Percentiles rank a stretch among this genome's conserved stretches.
These are phyloP conservation scores for Cadophora sp. DNA, from an alignment of 2,329 filamentous ascomycete genomes.

Conservation along the genomic window DNA sequence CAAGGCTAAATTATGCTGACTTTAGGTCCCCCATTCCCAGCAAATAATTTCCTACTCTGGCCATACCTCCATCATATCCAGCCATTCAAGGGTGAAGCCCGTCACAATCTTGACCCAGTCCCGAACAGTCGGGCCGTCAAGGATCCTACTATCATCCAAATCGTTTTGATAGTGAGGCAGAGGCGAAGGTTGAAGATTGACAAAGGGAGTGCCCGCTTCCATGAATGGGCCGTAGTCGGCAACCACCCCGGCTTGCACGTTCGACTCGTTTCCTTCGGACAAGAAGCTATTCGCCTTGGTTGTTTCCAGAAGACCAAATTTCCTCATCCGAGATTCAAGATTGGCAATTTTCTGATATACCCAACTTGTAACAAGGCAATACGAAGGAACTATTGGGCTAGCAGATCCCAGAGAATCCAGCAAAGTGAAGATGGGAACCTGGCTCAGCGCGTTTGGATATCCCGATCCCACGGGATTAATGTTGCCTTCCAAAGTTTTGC, in stretches of 20 bases:
- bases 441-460: slow-evolving; percentile 73
- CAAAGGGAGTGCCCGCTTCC: slow-evolving; percentile 80
- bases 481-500: slow-evolving; percentile 76
- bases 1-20: neutral
- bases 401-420: slow-evolving; percentile 80
- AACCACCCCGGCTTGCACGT: slow-evolving; percentile 57
- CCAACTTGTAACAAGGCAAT: slow-evolving; percentile 88
- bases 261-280: slow-evolving; percentile 31
- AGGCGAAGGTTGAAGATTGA: slow-evolving; percentile 83
- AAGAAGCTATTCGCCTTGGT: slow-evolving; percentile 50
- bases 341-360: slow-evolving; percentile 78
- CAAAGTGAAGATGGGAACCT: slow-evolving; percentile 85
- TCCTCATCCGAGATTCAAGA: slow-evolving; percentile 75
- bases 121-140: slow-evolving; percentile 77
- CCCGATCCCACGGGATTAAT: slow-evolving; percentile 71
- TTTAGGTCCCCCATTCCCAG: neutral
- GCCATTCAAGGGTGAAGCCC: slow-evolving; percentile 86
- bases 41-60: slow-evolving; percentile 16
- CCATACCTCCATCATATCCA: slow-evolving; percentile 59
- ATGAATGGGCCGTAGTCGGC: slow-evolving; percentile 94
- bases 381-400: slow-evolving; percentile 75
- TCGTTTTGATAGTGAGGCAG: slow-evolving; percentile 86
- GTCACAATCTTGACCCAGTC: slow-evolving; percentile 87
- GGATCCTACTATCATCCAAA: slow-evolving; percentile 77
- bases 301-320: slow-evolving; percentile 69